A percentile compares a stretch with the other conserved stretches of the same genome.
These are phyloP conservation scores for Aeschynomene evenia DNA, from an alignment of 306 rosid species.

Conservation along the genomic window DNA sequence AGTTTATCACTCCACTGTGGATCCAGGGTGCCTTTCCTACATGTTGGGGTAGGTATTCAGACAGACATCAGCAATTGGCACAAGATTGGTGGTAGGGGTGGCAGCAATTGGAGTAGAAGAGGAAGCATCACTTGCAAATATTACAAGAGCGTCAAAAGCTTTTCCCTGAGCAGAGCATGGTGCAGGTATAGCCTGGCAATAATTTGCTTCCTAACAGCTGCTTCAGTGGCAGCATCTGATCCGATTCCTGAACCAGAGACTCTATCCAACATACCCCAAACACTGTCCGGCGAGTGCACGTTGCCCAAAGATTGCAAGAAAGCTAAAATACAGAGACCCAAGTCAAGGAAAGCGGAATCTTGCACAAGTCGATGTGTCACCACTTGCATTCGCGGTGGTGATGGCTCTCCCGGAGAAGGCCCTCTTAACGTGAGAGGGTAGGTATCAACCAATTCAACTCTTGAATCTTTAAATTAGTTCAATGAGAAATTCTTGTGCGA, in stretches of 20 bases:
- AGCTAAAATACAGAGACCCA: slow-evolving; percentile 77
- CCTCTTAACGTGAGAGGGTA: slow-evolving; percentile 80
- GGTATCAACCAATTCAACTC: slow-evolving; percentile 38
- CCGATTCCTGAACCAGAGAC: slow-evolving; percentile 48
- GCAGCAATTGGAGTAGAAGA: background rate
- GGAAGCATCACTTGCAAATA: slow-evolving; percentile 13
- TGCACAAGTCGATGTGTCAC: slow-evolving; percentile 83
- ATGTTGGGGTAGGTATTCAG: background rate
- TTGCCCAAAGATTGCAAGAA: slow-evolving; percentile 55
- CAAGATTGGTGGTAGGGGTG: background rate
- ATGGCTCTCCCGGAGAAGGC: slow-evolving; percentile 96
- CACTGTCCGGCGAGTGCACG: slow-evolving; percentile 73
- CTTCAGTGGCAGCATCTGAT: slow-evolving; percentile 31
- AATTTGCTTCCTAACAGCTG: slow-evolving; percentile 46
- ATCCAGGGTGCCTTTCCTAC: background rate
- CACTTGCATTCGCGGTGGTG: slow-evolving; percentile 92
- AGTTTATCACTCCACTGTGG: background rate
- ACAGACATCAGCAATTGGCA: background rate
- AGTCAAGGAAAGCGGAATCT: slow-evolving; percentile 80
- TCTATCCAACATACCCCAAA: slow-evolving; percentile 80
- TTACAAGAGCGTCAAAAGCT: background rate
- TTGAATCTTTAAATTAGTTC: background rate
- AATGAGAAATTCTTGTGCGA: no score
- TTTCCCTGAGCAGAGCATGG: slow-evolving; percentile 13
- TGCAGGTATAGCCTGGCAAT: slow-evolving; percentile 27